Base-by-base conservation (phyloP, 495 filamentous ascomycete genomes). In the Rostrohypoxylon terebratum region DNA sequence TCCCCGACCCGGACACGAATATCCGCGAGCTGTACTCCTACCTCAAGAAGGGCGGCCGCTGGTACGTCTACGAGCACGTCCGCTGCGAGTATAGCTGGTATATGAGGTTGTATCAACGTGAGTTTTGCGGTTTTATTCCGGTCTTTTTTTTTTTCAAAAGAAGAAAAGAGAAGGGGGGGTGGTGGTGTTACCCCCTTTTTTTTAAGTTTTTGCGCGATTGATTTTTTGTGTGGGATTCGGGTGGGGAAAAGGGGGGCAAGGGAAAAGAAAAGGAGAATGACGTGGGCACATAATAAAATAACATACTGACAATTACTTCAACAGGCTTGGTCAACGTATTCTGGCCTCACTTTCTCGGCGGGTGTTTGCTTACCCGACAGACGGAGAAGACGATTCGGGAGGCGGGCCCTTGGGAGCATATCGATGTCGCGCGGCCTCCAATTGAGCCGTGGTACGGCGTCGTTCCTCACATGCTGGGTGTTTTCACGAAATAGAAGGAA, bases 41-140 rank as follows among this genome's bases (percentile, higher is more conserved):
- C 66, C 77, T 94, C 20, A 88, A 86, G 74, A 88, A 89, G 0
- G 92, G 91, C 9, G 92, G 92, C 0, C 75, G 83, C 45, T 84
- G 92, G 86, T 86, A 92, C 47, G 83, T 92, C 11, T 90, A 87
- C 47, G 92, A 94, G 82, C 92, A 94, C 81, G 90, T 94, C 36
- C 81, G 83, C 55, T 66, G 53, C 51, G 71, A 84, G 64, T 80
- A 84, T 73, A 75, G 79, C 44, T 79, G 75, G 75, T 76, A 78
- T 16, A 85, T 90, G 82, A 74, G 79, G 59, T 75, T 78, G 48
- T 78, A 85, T 84, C 78, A 82, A 80, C 68, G 89, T 87, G 48
- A 80, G 89, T 82, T 3, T 11, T n/a, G n/a, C n/a, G n/a, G n/a
- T n/a, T n/a, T n/a, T n/a, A n/a, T n/a, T n/a, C n/a, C n/a, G n/a